A percentile compares a stretch with the other conserved stretches of the same genome.
These are phyloP conservation scores for Phytophthora pisi DNA, from an alignment of 352 stramenopile genomes.

Conservation along the genomic window DNA sequence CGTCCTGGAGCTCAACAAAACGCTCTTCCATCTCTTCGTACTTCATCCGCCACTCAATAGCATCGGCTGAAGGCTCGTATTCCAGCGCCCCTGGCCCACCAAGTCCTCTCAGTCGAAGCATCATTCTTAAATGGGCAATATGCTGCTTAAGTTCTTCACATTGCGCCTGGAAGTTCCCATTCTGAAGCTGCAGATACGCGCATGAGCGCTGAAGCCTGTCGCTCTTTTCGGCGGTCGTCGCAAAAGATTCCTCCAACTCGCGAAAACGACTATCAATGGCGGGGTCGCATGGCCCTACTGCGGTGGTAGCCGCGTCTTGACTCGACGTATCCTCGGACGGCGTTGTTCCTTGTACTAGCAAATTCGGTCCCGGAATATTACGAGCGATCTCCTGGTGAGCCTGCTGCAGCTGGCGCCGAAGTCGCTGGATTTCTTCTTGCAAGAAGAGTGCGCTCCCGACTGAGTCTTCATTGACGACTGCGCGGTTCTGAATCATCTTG, in stretches of 20 bases:
- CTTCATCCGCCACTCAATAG: conserved; percentile 86
- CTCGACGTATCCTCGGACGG: conserved; percentile 14
- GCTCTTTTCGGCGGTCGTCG: conserved; percentile 64
- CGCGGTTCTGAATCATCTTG: conserved; percentile 88
- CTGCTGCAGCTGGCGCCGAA: conserved; percentile 68
- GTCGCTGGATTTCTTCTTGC: conserved; percentile 74
- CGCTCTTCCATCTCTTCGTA: conserved; percentile 81
- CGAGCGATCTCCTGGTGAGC: conserved; percentile 39
- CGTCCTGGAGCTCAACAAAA: conserved; percentile 57
- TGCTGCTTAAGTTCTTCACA: conserved; percentile 65
- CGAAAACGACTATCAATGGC: conserved; percentile 50
- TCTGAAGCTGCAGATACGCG: conserved; percentile 60
- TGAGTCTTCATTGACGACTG: conserved; percentile 84
- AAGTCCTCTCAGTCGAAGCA: conserved; percentile 48
- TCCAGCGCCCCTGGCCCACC: conserved; percentile 36
- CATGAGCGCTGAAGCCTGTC: conserved; percentile 55
- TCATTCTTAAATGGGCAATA: conserved; percentile 62
- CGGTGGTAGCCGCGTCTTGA: conserved; percentile 15
- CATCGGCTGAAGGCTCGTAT: conserved; percentile 70
- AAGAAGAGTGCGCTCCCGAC: conserved; percentile 62
- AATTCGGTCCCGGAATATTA: conserved; percentile 23
- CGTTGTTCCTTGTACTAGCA: conserved; percentile 21
- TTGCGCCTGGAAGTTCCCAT: conserved; percentile 58
- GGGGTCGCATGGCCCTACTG: conserved; percentile 36
- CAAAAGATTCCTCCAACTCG: conserved; percentile 70